Evolutionary conservation across 2,329 filamentous ascomycete species (phyloP), one percentile per base, ranked within the genome.

Genomic region (Tothia fuscella): DNA sequence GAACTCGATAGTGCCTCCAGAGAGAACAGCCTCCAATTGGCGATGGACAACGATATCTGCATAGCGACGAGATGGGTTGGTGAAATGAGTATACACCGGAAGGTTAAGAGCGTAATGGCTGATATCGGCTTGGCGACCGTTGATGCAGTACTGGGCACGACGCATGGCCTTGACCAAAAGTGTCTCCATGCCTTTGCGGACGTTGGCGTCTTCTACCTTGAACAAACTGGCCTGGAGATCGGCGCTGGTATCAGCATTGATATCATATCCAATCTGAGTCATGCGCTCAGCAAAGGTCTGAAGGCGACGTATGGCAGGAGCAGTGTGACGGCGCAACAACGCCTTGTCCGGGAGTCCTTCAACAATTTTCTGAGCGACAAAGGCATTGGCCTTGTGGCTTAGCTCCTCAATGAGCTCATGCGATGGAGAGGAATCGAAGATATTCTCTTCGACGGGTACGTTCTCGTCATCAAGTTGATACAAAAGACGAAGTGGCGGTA

Each of bases 381-480:
- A 82, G 36, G 77, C 74, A 59, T 98, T 96, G 45, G 85, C 83
- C 68, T 93, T 93, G 70, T 94, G 83, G 65, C 86, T 81, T 41
- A 98, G 70, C 66, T 98, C 91, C 61, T 98, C 91, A 33, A 95
- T 85, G 48, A 96, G 76, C 64, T 96, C 89, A 48, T 93, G 86
- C 3, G 88, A 85, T 7, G 80, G 71, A 10, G 85, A 86, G 22
- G 85, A 89, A 59, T 95, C 81, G 56, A 96, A 98, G 49, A 98
- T 83, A 65, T 96, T 98, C 59, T 86, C 78, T 65, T 94, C 87
- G 30, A 96, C 88, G 2, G 89, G 91, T 41, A 95, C 86, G 60
- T 96, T 96, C 70, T 98, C 91, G 52, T 98, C 91, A 52, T 98
- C 91, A 30, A 96, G 73, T 64, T 94, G 88, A 62, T 94, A 87